A percentile compares a stretch with the other conserved stretches of the same genome.
Evolutionary conservation across 177 flowering plant species (phyloP).

Genomic region (Vitis hybrid): DNA sequence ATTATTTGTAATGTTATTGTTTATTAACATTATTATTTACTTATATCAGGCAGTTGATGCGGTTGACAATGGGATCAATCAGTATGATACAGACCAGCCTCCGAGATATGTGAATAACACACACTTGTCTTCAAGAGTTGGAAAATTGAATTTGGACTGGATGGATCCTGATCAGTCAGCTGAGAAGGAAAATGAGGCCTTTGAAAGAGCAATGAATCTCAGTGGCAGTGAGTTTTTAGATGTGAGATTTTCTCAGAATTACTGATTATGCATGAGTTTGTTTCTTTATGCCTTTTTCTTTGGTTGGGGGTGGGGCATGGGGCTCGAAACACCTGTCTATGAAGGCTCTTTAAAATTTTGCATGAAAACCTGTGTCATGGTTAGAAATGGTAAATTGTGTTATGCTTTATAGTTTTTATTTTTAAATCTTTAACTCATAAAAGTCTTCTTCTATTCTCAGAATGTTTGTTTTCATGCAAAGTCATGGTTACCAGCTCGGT

Average conservation of each 20-base stretch:
- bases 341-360: no score
- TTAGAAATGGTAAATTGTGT: not conserved
- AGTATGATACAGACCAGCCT: conserved; percentile 71
- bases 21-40: not conserved
- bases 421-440: not conserved
- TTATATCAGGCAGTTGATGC: conserved; percentile 86
- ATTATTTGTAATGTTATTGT: no score
- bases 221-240: conserved; percentile 86
- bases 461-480: conserved; percentile 63
- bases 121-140: conserved; percentile 76
- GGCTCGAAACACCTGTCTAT: no score
- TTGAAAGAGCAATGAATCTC: conserved; percentile 71
- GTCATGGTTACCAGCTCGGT: conserved; percentile 97
- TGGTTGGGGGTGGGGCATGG: no score
- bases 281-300: not conserved
- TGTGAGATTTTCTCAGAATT: conserved; percentile 34
- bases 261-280: not conserved
- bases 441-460: conserved; percentile 29
- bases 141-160: conserved; percentile 86
- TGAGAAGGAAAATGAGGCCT: conserved; percentile 85
- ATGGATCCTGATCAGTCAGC: conserved; percentile 82
- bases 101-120: conserved; percentile 87
- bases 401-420: not conserved
- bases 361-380: no score
- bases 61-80: conserved; percentile 84